These are phyloP conservation scores for Fusarium sp. DNA, from an alignment of 2,329 filamentous ascomycete species.

Conservation along the genomic window DNA sequence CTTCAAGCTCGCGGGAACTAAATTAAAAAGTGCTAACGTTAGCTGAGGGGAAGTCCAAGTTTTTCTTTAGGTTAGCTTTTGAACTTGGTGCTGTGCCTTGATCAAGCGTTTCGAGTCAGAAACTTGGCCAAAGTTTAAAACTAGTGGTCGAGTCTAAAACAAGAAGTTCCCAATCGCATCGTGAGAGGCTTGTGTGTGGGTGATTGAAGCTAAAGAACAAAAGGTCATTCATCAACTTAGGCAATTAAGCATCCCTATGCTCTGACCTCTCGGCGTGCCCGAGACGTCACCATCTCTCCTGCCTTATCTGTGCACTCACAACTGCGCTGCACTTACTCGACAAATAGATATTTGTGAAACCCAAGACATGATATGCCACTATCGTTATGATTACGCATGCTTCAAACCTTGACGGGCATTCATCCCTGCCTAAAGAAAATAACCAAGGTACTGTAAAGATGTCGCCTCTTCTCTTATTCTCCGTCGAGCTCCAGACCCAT, in stretches of 20 bases:
- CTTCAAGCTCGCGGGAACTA: constrained; percentile 39
- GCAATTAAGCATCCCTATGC: not conserved
- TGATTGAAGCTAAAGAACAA: constrained; percentile 5
- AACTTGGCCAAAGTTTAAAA: constrained; percentile 9
- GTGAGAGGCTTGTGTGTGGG: constrained; percentile 1
- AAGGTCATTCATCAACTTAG: not conserved
- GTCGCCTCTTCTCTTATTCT: not conserved
- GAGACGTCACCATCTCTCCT: not conserved
- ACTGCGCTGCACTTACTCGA: not conserved
- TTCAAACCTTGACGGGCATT: constrained; percentile 9
- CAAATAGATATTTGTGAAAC: not conserved
- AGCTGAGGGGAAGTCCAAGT: not conserved
- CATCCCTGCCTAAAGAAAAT: not conserved
- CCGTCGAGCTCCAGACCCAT: not conserved
- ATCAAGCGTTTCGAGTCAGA: constrained; percentile 10
- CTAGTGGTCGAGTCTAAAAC: constrained; percentile 8
- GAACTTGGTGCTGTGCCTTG: not conserved
- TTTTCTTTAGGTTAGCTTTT: too few species aligned
- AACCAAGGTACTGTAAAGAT: not conserved
- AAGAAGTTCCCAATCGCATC: constrained; percentile 1
- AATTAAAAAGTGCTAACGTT: constrained; percentile 16
- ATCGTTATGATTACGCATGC: constrained; percentile 1
- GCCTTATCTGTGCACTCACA: not conserved
- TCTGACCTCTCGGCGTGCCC: not conserved
- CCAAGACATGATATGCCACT: constrained; percentile 12